Evolutionary conservation across 352 stramenopile species (phyloP).

Genomic region (Phytopythium kandeliae): DNA sequence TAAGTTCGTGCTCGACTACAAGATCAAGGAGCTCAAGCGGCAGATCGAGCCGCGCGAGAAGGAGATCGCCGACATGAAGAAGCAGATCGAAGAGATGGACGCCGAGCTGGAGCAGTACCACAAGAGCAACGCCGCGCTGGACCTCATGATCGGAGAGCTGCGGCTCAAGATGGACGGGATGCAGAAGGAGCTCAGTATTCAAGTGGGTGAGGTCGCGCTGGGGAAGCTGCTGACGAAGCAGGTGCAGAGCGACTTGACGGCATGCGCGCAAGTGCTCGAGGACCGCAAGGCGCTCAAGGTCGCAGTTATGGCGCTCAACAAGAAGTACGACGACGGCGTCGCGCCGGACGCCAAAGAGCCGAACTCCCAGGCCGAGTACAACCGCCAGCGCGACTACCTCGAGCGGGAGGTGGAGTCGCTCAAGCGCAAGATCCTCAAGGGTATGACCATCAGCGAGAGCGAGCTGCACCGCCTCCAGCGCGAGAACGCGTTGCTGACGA

Average conservation of each 20-base stretch:
- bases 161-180: slow-evolving; percentile 92
- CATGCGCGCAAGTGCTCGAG: slow-evolving; percentile 65
- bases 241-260: slow-evolving; percentile 71
- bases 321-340: slow-evolving; percentile 80
- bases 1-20: slow-evolving; percentile 97
- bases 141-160: slow-evolving; percentile 94
- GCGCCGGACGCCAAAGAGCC: slow-evolving; percentile 73
- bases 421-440: slow-evolving; percentile 89
- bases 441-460: slow-evolving; percentile 77
- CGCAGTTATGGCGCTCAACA: slow-evolving; percentile 76
- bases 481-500: slow-evolving; percentile 78
- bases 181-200: slow-evolving; percentile 76
- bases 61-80: slow-evolving; percentile 93
- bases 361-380: slow-evolving; percentile 90
- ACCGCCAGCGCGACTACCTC: slow-evolving; percentile 89
- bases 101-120: slow-evolving; percentile 93
- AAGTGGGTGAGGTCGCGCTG: slow-evolving; percentile 57
- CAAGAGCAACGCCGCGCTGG: slow-evolving; percentile 92
- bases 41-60: slow-evolving; percentile 95
- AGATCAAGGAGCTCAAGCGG: slow-evolving; percentile 96
- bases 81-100: slow-evolving; percentile 96
- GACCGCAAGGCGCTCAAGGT: slow-evolving; percentile 78
- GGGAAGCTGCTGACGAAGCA: slow-evolving; percentile 68
- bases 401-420: slow-evolving; percentile 87
- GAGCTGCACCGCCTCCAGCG: slow-evolving; percentile 76